Evolutionary conservation across 2,329 filamentous ascomycete genomes (phyloP).

Genomic region (Zalaria obscura): DNA sequence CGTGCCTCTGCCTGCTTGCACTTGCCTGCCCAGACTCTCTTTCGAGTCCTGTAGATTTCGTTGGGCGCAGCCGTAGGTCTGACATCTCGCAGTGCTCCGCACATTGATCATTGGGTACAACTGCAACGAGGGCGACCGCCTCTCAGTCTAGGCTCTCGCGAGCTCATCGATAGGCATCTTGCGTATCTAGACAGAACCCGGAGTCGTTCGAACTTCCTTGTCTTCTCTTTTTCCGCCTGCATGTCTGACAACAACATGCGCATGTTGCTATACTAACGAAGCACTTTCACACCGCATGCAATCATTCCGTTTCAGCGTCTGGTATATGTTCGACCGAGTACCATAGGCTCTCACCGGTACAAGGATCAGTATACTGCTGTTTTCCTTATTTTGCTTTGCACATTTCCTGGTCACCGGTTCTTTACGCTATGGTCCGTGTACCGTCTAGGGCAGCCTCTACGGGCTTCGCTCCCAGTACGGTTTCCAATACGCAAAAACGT

Average conservation of each 20-base stretch:
- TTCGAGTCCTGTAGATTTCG: no score
- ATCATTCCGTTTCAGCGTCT: not conserved
- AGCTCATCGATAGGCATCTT: constrained; percentile 1
- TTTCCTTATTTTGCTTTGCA: not conserved
- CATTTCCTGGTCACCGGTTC: no score
- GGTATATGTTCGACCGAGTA: not conserved
- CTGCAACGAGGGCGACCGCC: no score
- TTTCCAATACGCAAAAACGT: constrained; percentile 12
- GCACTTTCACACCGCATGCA: not conserved
- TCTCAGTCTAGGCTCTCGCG: not conserved
- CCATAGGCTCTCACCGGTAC: not conserved
- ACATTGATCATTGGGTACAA: no score
- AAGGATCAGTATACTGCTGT: not conserved
- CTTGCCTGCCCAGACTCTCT: no score
- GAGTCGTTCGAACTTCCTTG: not conserved
- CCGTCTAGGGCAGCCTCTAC: constrained; percentile 3
- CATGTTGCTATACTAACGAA: not conserved
- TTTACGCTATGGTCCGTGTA: constrained; percentile 3
- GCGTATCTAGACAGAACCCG: no score
- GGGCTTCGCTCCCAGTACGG: constrained; percentile 1
- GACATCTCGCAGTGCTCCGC: no score
- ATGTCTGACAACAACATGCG: not conserved
- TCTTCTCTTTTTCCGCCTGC: not conserved
- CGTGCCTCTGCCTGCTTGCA: no score
- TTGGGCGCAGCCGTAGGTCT: no score